phyloP scores from a whole-genome alignment of 257 asterid genomes.

The Echium plantagineum region DNA sequence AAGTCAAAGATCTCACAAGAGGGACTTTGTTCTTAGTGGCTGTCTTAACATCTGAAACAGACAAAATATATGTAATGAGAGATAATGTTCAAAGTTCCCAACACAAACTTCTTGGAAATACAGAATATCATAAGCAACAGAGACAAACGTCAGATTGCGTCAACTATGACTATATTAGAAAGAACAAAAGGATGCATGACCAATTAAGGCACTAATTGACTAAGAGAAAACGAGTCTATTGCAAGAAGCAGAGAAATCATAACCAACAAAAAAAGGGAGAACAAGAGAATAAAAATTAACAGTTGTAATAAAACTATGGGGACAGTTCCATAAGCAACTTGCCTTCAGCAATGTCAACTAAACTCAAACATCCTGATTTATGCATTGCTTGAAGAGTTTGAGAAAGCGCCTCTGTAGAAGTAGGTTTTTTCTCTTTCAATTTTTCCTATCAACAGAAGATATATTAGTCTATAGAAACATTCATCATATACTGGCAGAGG shows the following conservation, averaged over 20 bases:
- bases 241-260: neutral
- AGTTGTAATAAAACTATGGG: too few species aligned
- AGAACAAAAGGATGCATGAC: neutral
- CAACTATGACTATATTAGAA: neutral
- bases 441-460: constrained; percentile 52
- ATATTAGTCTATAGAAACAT: constrained; percentile 5
- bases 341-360: constrained; percentile 86
- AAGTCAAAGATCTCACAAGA: constrained; percentile 80
- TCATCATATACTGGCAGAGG: neutral
- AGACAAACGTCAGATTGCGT: neutral
- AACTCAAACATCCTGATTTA: constrained; percentile 85
- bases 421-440: constrained; percentile 95
- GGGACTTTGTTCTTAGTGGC: constrained; percentile 96
- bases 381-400: constrained; percentile 97
- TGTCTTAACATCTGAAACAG: constrained; percentile 78
- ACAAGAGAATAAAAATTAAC: too few species aligned
- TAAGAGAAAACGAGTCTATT: neutral
- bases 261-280: too few species aligned
- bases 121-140: neutral
- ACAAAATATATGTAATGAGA: neutral
- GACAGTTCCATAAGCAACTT: constrained; percentile 15
- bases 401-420: constrained; percentile 60
- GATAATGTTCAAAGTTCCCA: neutral
- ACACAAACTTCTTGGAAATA: neutral
- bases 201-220: neutral